Conservation (phyloP, 2,329 filamentous ascomycete genomes). For the Cadophora luteo-olivacea region DNA sequence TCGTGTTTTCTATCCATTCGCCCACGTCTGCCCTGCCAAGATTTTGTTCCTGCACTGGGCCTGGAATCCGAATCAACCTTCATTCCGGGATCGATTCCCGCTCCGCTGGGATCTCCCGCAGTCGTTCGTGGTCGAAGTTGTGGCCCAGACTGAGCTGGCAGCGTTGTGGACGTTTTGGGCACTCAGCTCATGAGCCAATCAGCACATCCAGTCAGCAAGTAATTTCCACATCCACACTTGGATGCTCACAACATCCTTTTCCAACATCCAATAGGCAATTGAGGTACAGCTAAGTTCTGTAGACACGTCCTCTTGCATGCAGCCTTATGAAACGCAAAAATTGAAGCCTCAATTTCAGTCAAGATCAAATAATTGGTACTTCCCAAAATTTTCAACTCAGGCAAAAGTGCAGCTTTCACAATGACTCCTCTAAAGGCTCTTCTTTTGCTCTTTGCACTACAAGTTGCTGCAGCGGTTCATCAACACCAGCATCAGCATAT, state of each 20-base stretch:
- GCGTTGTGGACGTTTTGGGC: neutral
- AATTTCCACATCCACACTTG: conserved; percentile 17
- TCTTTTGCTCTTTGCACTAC: neutral
- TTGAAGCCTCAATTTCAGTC: neutral
- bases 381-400: neutral
- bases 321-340: conserved; percentile 13
- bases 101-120: conserved; percentile 12
- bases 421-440: conserved; percentile 10
- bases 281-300: neutral
- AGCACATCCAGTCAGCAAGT: neutral
- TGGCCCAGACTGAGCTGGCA: conserved; percentile 11
- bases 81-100: conserved; percentile 10
- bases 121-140: conserved; percentile 3
- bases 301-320: conserved; percentile 7
- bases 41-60: neutral
- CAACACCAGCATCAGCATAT: conserved; percentile 3
- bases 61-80: neutral
- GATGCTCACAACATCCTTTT: neutral
- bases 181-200: neutral
- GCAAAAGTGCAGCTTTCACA: conserved; percentile 3
- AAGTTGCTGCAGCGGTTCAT: conserved; percentile 2
- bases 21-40: conserved; percentile 11
- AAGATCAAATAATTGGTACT: conserved; percentile 8
- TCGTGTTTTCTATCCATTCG: conserved; percentile 16
- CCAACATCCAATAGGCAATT: conserved; percentile 5